Evolutionary conservation across 345 rosid species (phyloP).

Genomic region (Mallotus nudiflorus): DNA sequence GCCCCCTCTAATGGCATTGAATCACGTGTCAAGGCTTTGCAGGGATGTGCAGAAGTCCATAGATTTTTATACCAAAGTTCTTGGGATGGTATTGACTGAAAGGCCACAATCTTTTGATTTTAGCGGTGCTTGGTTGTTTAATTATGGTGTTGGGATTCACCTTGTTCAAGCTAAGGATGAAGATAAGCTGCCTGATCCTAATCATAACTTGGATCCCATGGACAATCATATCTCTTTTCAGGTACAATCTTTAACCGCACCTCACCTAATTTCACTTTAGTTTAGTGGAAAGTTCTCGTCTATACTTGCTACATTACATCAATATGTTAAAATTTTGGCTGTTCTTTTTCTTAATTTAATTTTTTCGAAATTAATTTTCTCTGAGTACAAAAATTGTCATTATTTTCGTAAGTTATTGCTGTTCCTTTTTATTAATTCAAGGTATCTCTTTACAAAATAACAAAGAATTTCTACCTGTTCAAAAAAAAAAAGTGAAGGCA

Average conservation of each 20-base stretch:
- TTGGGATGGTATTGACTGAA: constrained; percentile 58
- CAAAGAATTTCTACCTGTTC: too few relatives aligned
- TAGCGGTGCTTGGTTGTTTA: constrained; percentile 71
- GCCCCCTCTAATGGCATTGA: constrained; percentile 58
- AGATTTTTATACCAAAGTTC: constrained; percentile 59
- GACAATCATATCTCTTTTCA: constrained; percentile 75
- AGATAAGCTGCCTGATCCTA: constrained; percentile 38
- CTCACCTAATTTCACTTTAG: too few relatives aligned
- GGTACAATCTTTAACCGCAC: constrained; percentile 25
- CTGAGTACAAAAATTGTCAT: too few relatives aligned
- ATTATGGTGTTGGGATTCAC: constrained; percentile 74
- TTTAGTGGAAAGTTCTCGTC: too few relatives aligned
- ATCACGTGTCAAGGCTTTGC: constrained; percentile 71
- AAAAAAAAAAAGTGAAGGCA: too few relatives aligned
- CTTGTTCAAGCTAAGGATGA: constrained; percentile 51
- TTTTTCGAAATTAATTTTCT: too few relatives aligned
- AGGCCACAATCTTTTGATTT: constrained; percentile 53
- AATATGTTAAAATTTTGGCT: too few relatives aligned
- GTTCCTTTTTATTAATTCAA: too few relatives aligned
- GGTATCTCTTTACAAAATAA: too few relatives aligned
- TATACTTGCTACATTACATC: too few relatives aligned
- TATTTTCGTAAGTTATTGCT: too few relatives aligned
- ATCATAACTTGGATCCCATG: constrained; percentile 51
- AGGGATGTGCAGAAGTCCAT: constrained; percentile 50
- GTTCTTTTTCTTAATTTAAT: too few relatives aligned